phyloP scores from a whole-genome alignment of 2,329 filamentous ascomycete species.

The Aspergillus flavus region DNA sequence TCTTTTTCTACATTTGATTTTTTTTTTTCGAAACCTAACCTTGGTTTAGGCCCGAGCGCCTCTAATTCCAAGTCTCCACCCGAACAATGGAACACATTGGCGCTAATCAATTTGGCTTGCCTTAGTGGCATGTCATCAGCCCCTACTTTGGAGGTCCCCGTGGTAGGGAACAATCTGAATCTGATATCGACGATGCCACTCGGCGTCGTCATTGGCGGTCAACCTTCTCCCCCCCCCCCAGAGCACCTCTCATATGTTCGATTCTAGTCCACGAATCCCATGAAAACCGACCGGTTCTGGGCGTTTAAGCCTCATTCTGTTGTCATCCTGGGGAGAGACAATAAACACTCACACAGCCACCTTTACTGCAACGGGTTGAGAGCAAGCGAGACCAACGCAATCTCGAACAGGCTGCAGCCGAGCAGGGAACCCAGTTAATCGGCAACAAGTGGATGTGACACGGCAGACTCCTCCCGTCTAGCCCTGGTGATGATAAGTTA shows the following conservation, averaged over 20 bases:
- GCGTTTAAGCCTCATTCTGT: slow-evolving; percentile 14
- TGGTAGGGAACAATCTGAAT: slow-evolving; percentile 13
- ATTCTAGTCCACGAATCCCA: background rate
- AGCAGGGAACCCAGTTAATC: slow-evolving; percentile 9
- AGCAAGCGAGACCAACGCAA: background rate
- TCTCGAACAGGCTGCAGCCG: slow-evolving; percentile 5
- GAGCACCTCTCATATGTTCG: slow-evolving; percentile 15
- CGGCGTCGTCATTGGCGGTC: slow-evolving; percentile 4
- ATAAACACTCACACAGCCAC: background rate
- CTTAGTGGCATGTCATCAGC: slow-evolving; percentile 26
- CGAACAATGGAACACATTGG: slow-evolving; percentile 9
- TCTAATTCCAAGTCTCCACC: slow-evolving; percentile 2
- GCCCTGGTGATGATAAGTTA: slow-evolving; percentile 8
- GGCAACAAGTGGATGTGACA: slow-evolving; percentile 16
- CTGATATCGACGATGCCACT: slow-evolving; percentile 8
- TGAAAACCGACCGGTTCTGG: background rate
- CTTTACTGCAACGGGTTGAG: slow-evolving; percentile 1
- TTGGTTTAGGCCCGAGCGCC: slow-evolving; percentile 19
- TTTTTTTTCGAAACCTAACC: slow-evolving; percentile 5
- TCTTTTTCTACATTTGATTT: background rate
- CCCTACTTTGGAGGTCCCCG: slow-evolving; percentile 17
- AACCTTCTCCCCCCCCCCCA: background rate
- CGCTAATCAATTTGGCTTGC: slow-evolving; percentile 25
- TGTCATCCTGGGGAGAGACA: background rate
- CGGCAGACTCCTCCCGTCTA: slow-evolving; percentile 7